Base-by-base conservation (phyloP, 306 rosid genomes). In the Cicer chorassanicum region DNA sequence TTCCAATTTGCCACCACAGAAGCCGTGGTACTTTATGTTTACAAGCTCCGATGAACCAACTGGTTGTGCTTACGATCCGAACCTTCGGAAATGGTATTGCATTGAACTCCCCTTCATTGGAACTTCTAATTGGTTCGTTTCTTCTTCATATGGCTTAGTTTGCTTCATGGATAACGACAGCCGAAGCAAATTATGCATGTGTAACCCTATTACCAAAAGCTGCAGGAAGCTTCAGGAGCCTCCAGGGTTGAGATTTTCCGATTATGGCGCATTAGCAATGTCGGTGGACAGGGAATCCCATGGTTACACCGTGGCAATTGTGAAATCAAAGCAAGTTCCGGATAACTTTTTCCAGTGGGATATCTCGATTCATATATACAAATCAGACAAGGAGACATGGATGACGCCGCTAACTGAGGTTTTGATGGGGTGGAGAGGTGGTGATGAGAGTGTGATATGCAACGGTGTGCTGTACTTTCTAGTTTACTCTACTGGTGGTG, bases 11-110 rank as follows among this genome's bases (percentile, higher is more conserved):
- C 79, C 79, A 7, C 79, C 93, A 0, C 98, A 92, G 63, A 92
- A 90, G 71, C 98, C 99, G 12, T 95, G 99, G 99, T 92, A 95
- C 81, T 92, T 82, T 74, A 95, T 95, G 99, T 95, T 95, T 66
- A 95, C 97, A 1, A 82, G 86, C 85, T 84, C 88, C 14, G 89
- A 86, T 64, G 96, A 92, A 29, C 88, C 99, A 53, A 69, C 69
- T 21, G 96, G 98, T 57, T 76, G 84, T 80, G 91, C 97, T 36
- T 92, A 85, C 56, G 98, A 95, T 75, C 90, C 92, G 4, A 78
- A 83, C 66, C 90, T 87, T 77, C 84, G 93, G 74, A 95, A 95
- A 87, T 95, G 99, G 99, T 89, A 92, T 40, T 84, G 86, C 54
- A 83, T 95, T 56, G 92, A 86, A 65, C 95, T 90, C 51, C 99